phyloP scores from a whole-genome alignment of 345 rosid genomes.

The Aquilaria yunnanensis region DNA sequence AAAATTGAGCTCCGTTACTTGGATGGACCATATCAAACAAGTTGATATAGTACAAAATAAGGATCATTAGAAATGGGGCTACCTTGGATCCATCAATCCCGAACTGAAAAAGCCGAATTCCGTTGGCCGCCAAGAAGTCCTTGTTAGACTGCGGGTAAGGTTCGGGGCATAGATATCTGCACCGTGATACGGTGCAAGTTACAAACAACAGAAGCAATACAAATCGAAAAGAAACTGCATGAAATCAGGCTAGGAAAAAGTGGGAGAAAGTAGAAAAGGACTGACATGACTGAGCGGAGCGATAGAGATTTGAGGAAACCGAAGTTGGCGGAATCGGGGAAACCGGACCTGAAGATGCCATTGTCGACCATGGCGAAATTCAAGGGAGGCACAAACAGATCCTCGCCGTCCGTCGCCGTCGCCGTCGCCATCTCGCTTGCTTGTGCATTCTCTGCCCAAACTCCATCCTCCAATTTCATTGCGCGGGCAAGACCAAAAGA shows the following conservation, averaged over 20 bases:
- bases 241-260: not conserved
- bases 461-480: constrained; percentile 21
- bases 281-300: constrained; percentile 71
- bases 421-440: not conserved
- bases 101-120: constrained; percentile 63
- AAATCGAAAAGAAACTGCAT: too few relatives aligned
- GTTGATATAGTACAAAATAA: not conserved
- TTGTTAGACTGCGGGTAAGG: constrained; percentile 50
- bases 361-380: constrained; percentile 70
- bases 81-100: constrained; percentile 79
- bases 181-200: not conserved
- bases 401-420: constrained; percentile 28
- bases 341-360: constrained; percentile 69
- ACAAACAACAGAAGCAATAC: too few relatives aligned
- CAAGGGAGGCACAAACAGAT: constrained; percentile 55
- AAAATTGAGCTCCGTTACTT: not conserved
- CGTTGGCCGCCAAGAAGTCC: constrained; percentile 50
- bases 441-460: constrained; percentile 1
- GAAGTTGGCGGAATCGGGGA: constrained; percentile 65
- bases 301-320: constrained; percentile 48
- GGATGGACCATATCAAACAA: not conserved
- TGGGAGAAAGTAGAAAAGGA: not conserved
- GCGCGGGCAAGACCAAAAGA: not conserved
- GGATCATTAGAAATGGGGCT: not conserved
- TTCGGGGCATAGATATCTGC: constrained; percentile 68